phyloP scores from a whole-genome alignment of 2,329 filamentous ascomycete species.

The Ascochyta koolunga region DNA sequence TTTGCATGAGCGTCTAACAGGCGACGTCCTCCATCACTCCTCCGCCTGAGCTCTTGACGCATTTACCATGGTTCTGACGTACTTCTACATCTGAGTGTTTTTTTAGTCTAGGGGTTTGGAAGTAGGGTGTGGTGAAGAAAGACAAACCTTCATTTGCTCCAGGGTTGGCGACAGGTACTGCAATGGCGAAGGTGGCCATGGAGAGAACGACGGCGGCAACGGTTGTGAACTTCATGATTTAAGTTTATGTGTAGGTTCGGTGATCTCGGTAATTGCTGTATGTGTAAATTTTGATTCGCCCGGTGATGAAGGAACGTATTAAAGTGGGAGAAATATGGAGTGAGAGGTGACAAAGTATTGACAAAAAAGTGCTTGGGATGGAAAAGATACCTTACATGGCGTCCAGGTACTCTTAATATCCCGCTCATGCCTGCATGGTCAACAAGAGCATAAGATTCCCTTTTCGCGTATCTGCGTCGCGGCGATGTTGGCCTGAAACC shows the following conservation, averaged over 20 bases:
- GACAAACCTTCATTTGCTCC: constrained; percentile 33
- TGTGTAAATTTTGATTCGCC: constrained; percentile 29
- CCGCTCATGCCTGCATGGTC: constrained; percentile 21
- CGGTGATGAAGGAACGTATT: constrained; percentile 42
- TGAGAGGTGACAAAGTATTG: constrained; percentile 19
- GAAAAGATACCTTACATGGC: constrained; percentile 21
- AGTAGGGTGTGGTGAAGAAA: background rate
- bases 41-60: constrained; percentile 33
- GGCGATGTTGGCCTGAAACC: constrained; percentile 39
- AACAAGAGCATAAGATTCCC: constrained; percentile 7
- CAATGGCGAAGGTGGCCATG: constrained; percentile 43
- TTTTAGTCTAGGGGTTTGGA: constrained; percentile 13
- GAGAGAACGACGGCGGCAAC: constrained; percentile 42
- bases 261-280: constrained; percentile 3
- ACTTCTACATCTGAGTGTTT: constrained; percentile 26
- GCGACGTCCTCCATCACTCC: constrained; percentile 28
- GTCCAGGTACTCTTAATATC: constrained; percentile 34
- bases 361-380: constrained; percentile 21
- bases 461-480: constrained; percentile 8
- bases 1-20: constrained; percentile 26
- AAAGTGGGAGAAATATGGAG: constrained; percentile 8
- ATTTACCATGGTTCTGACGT: constrained; percentile 47
- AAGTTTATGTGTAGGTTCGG: constrained; percentile 7
- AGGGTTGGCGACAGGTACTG: constrained; percentile 40
- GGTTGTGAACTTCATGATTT: constrained; percentile 45